Percentiles rank a stretch among this genome's conserved stretches.
phyloP scores from a whole-genome alignment of 1,284 basidiomycete species.

The Megacollybia platyphylla region DNA sequence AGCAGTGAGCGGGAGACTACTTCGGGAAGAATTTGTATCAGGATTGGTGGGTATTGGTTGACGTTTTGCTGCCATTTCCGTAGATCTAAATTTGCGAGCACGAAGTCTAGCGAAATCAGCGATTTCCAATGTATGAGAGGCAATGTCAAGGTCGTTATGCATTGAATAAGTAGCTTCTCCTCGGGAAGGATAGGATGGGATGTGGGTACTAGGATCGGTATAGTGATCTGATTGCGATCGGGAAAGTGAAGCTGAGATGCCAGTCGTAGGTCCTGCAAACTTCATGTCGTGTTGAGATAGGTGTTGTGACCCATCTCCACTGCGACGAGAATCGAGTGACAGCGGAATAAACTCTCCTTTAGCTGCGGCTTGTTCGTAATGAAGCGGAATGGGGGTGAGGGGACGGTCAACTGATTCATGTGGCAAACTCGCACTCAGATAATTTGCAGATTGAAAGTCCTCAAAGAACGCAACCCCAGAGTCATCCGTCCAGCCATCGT shows the following conservation, averaged over 20 bases:
- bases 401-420: no score
- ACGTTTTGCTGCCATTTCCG: slow-evolving; percentile 1
- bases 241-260: background rate
- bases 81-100: slow-evolving; percentile 17
- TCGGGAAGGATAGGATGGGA: background rate
- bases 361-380: no score
- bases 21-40: background rate
- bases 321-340: background rate
- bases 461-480: background rate
- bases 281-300: background rate
- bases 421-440: no score
- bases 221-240: background rate
- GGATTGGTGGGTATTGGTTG: slow-evolving; percentile 6
- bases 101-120: slow-evolving; percentile 22
- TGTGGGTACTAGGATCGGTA: background rate
- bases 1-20: slow-evolving; percentile 8
- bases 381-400: no score
- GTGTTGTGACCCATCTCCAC: background rate
- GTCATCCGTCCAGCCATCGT: background rate
- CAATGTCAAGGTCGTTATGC: slow-evolving; percentile 8
- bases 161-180: background rate
- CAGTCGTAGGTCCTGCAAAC: background rate
- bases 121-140: slow-evolving; percentile 18
- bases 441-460: background rate
- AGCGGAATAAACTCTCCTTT: no score